Conservation (phyloP, 768 basidiomycete genomes). For the Cyathus striatus region DNA sequence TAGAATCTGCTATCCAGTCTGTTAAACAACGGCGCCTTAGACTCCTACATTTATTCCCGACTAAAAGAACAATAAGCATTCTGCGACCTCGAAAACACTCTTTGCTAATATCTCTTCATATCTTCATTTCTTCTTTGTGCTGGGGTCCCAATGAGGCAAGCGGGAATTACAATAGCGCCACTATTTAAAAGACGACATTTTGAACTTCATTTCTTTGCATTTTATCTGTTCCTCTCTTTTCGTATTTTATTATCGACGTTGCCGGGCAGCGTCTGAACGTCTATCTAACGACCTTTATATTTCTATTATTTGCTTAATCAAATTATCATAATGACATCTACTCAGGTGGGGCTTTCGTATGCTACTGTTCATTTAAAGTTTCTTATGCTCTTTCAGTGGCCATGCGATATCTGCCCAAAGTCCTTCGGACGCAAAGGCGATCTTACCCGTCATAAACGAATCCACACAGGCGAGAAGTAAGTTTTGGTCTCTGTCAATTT, state of each 20-base stretch:
- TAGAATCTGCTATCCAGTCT: no score
- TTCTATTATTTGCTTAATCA: no score
- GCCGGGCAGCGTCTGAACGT: conserved; percentile 39
- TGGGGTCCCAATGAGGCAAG: no score
- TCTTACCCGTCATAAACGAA: conserved; percentile 47
- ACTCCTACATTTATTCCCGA: no score
- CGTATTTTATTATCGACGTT: conserved; percentile 19
- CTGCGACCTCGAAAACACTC: no score
- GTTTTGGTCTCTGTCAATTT: conserved; percentile 11
- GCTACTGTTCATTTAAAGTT: conserved; percentile 1
- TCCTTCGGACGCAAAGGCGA: conserved; percentile 55
- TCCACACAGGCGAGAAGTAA: conserved; percentile 51
- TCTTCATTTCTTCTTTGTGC: no score
- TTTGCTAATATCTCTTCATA: no score
- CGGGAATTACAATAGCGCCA: no score
- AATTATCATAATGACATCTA: conserved; percentile 9
- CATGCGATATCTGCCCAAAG: conserved; percentile 41
- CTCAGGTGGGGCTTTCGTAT: conserved; percentile 1
- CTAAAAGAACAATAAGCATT: no score
- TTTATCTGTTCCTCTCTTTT: conserved; percentile 8
- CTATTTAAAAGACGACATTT: no score
- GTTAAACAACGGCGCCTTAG: no score
- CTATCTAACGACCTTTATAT: conserved; percentile 9
- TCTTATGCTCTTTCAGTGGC: conserved; percentile 20
- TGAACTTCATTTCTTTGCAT: no score